Evolutionary conservation across 495 filamentous ascomycete species (phyloP).

Genomic region (Talaromyces stipitatus): DNA sequence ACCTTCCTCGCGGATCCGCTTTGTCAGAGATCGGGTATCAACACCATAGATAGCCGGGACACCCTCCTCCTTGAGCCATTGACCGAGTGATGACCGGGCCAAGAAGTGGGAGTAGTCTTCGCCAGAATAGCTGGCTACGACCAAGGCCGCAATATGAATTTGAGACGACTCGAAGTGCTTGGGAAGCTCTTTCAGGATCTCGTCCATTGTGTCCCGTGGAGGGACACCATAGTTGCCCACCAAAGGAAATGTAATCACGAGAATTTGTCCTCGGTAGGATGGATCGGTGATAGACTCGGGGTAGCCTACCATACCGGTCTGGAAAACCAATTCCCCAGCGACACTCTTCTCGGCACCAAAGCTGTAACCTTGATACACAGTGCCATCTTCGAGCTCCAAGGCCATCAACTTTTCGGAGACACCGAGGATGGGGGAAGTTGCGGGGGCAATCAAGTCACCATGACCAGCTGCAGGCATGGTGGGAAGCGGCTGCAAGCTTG

Average conservation of each 20-base stretch:
- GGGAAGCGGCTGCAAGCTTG: slow-evolving; percentile 25
- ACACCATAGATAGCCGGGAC: slow-evolving; percentile 96
- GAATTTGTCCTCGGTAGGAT: slow-evolving; percentile 86
- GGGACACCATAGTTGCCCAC: slow-evolving; percentile 96
- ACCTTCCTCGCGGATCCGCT: slow-evolving; percentile 85
- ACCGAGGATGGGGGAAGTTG: slow-evolving; percentile 30
- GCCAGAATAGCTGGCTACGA: slow-evolving; percentile 84
- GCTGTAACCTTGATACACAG: slow-evolving; percentile 83
- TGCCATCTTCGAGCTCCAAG: slow-evolving; percentile 87
- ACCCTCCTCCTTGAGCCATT: slow-evolving; percentile 92
- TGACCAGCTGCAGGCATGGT: slow-evolving; percentile 15
- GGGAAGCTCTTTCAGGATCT: slow-evolving; percentile 72
- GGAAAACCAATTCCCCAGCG: slow-evolving; percentile 95
- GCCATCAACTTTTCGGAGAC: slow-evolving; percentile 55
- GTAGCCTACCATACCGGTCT: slow-evolving; percentile 99
- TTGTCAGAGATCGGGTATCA: slow-evolving; percentile 89
- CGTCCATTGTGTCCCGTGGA: slow-evolving; percentile 70
- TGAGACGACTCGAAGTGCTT: slow-evolving; percentile 85
- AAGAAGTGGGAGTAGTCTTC: slow-evolving; percentile 94
- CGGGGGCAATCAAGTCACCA: slow-evolving; percentile 43
- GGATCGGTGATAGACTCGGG: slow-evolving; percentile 92
- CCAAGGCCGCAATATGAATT: slow-evolving; percentile 87
- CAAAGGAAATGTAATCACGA: slow-evolving; percentile 84
- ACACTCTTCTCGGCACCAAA: slow-evolving; percentile 90
- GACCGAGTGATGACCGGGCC: slow-evolving; percentile 77